phyloP scores from a whole-genome alignment of 805 yeast genomes.

The Myxozyma sirexii region DNA sequence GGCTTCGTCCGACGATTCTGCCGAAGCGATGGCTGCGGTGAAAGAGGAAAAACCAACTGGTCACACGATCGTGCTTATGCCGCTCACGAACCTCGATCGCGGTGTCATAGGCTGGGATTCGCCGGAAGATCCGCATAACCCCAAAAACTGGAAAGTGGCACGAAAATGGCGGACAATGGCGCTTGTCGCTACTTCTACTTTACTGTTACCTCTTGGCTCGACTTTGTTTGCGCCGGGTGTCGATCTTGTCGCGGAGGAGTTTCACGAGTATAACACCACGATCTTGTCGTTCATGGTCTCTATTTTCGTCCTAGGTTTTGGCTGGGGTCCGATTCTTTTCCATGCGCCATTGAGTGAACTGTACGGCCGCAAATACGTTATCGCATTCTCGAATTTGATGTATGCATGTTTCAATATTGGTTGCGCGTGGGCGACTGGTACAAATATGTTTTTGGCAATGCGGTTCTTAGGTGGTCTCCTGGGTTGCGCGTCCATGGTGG shows the following conservation, averaged over 20 bases:
- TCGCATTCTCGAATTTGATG: slow-evolving; percentile 49
- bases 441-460: slow-evolving; percentile 61
- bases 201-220: slow-evolving; percentile 30
- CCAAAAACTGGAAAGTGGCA: slow-evolving; percentile 43
- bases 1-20: neutral
- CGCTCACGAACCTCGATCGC: slow-evolving; percentile 21
- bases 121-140: slow-evolving; percentile 45
- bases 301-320: slow-evolving; percentile 62
- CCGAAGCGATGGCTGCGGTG: neutral
- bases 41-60: slow-evolving; percentile 2
- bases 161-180: slow-evolving; percentile 47
- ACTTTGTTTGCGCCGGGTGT: slow-evolving; percentile 33
- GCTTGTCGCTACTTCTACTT: slow-evolving; percentile 31
- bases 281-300: slow-evolving; percentile 51
- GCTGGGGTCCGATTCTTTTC: slow-evolving; percentile 45
- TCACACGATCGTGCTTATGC: slow-evolving; percentile 6
- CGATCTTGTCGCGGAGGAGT: slow-evolving; percentile 44
- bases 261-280: slow-evolving; percentile 24
- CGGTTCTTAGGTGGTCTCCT: slow-evolving; percentile 75
- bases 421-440: slow-evolving; percentile 46
- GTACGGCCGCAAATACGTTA: slow-evolving; percentile 69
- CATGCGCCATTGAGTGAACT: slow-evolving; percentile 68
- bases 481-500: slow-evolving; percentile 80
- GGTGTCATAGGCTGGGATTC: slow-evolving; percentile 38
- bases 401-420: slow-evolving; percentile 46